Percentiles rank a stretch among this genome's conserved stretches.
Evolutionary conservation across 2,329 filamentous ascomycete species (phyloP).

Genomic region (Fusarium mexicanum): DNA sequence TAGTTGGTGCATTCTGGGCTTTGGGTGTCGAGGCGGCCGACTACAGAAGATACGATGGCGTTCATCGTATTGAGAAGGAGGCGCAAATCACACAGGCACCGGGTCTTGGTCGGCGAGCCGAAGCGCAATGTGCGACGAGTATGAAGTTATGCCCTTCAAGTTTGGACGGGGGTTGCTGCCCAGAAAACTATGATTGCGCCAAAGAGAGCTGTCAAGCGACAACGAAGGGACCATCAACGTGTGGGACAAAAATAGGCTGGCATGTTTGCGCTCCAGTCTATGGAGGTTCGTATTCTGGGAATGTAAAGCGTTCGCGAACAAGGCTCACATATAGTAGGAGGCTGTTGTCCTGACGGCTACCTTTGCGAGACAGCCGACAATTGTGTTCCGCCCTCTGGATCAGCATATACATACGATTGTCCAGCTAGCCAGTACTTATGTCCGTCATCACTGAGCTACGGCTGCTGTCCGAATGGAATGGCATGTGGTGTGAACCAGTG

Average conservation of each 20-base stretch:
- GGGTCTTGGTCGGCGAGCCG: constrained; percentile 28
- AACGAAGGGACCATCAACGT: constrained; percentile 54
- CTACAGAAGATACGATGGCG: constrained; percentile 44
- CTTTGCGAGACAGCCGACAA: constrained; percentile 51
- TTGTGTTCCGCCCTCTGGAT: constrained; percentile 58
- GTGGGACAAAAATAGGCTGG: constrained; percentile 50
- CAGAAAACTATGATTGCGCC: constrained; percentile 59
- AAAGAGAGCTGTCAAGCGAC: constrained; percentile 59
- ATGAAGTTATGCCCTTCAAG: constrained; percentile 51
- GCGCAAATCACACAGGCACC: constrained; percentile 37
- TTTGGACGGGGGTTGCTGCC: constrained; percentile 59
- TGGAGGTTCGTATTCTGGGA: constrained; percentile 45
- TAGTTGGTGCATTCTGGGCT: constrained; percentile 35
- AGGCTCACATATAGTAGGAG: constrained; percentile 47
- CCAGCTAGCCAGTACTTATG: constrained; percentile 58
- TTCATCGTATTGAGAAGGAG: constrained; percentile 47
- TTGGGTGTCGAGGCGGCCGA: constrained; percentile 39
- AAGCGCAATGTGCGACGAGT: constrained; percentile 41
- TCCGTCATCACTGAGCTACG: constrained; percentile 59
- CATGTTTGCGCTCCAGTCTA: constrained; percentile 53
- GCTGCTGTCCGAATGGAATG: constrained; percentile 63
- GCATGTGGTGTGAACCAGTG: constrained; percentile 60
- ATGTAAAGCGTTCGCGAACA: not conserved
- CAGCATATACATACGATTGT: constrained; percentile 54
- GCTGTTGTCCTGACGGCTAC: constrained; percentile 58